These are phyloP conservation scores for Termitomyces sp. DNA, from an alignment of 768 basidiomycete species.

Conservation along the genomic window DNA sequence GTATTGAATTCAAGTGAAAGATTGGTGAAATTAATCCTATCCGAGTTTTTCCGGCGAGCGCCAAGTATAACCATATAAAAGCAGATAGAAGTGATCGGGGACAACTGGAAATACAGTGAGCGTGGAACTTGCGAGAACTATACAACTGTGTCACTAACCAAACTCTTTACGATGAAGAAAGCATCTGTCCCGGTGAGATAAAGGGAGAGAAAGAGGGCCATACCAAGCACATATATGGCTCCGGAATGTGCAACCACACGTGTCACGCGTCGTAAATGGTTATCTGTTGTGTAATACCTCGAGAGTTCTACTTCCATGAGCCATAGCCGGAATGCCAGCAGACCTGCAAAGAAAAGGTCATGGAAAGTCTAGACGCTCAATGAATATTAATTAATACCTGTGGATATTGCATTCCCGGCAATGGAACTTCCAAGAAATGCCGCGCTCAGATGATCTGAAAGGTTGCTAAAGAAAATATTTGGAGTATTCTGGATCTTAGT, in stretches of 20 bases:
- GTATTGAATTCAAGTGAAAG: not conserved
- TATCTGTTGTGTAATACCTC: not conserved
- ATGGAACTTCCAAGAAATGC: not conserved
- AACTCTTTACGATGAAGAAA: not conserved
- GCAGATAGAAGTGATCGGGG: not conserved
- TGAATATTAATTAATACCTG: not conserved
- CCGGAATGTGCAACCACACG: not conserved
- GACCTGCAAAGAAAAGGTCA: not conserved
- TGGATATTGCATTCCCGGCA: not conserved
- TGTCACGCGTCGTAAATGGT: not conserved
- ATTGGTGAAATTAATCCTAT: not conserved
- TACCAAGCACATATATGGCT: not conserved
- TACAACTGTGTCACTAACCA: not conserved
- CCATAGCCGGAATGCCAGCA: slow-evolving; percentile 1
- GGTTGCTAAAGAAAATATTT: not conserved
- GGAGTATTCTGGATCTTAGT: not conserved
- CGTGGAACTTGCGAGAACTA: not conserved
- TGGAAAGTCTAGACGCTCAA: not conserved
- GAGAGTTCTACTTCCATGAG: not conserved
- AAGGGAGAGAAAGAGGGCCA: not conserved
- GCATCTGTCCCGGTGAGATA: not conserved
- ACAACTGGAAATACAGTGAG: not conserved
- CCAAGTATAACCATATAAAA: not conserved
- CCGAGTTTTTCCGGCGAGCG: not conserved
- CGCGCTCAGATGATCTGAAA: not conserved